Evolutionary conservation across 2,329 filamentous ascomycete species (phyloP), one percentile per base, ranked within the genome.

Genomic region (Coleophoma eucalyptorum): DNA sequence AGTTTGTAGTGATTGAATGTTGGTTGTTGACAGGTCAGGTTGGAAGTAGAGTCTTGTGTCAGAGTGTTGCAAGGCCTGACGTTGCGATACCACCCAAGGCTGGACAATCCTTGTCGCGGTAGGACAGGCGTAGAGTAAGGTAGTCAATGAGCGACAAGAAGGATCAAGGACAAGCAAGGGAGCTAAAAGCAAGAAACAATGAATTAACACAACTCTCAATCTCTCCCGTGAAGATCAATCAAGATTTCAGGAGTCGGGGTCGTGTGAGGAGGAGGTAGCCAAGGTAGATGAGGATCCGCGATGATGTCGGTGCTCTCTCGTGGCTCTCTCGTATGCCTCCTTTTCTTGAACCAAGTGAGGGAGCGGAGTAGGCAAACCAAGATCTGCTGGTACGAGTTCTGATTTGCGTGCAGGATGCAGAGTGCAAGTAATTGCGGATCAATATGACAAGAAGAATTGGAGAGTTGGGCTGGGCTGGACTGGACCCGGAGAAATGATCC

Each of bases 181-280:
- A 26, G 26, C 40, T 13, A 21, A 19, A 21, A 21, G 40, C 40
- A 43, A n/a, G 4, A 43, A 4, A 38, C 3, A 38, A 6, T 4
- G 18, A 15, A 42, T 20, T 16, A 3, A 42, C 12, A 19, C 16
- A 42, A 18, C 5, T 11, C 40, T n/a, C 19, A 18, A 13, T 20
- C 40, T 20, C 2, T 6, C 12, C 13, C 21, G 31, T 41, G 35
- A 46, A 37, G 41, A 52, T 49, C 50, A 52, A 45, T 45, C 42
- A 49, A 49, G 46, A 52, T 46, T 35, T 52, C 46, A 20, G 19
- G 26, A 16, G 38, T 15, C 10, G 16, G n/a, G 18, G 4, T 42
- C 18, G 34, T 4, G 19, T 42, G 5, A 31, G 21, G 16, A 20
- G 44, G 12, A 34, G 20, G 13, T 3, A 3, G 21, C 13, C 18